Evolutionary conservation across 1,139 yeast genomes (phyloP).

Genomic region (Yamadazyma jaroonii): DNA sequence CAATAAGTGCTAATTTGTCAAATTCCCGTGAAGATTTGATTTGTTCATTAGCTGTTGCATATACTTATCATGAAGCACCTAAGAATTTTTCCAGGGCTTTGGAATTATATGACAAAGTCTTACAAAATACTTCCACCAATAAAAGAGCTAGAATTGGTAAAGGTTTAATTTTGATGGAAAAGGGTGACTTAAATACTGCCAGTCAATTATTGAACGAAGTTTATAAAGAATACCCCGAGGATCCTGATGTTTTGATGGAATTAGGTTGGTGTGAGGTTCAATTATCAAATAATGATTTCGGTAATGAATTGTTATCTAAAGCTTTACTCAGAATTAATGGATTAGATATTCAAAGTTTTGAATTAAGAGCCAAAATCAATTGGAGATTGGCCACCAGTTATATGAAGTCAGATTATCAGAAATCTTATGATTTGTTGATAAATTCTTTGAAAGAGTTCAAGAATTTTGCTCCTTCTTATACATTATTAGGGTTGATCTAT

Average conservation of each 20-base stretch:
- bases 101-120: conserved; percentile 63
- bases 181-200: conserved; percentile 57
- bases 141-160: conserved; percentile 74
- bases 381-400: conserved; percentile 75
- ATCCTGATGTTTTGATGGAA: conserved; percentile 64
- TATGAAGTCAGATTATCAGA: conserved; percentile 28
- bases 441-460: conserved; percentile 62
- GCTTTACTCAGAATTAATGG: conserved; percentile 49
- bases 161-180: conserved; percentile 72
- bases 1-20: conserved; percentile 45
- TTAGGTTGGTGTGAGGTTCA: conserved; percentile 76
- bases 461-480: conserved; percentile 71
- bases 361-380: conserved; percentile 54
- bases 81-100: conserved; percentile 77
- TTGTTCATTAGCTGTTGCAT: conserved; percentile 68
- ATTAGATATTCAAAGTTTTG: conserved; percentile 49
- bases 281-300: conserved; percentile 48
- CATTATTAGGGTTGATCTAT: conserved; percentile 75
- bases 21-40: conserved; percentile 60
- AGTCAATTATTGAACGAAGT: conserved; percentile 50
- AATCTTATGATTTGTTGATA: conserved; percentile 53
- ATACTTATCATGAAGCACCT: conserved; percentile 87
- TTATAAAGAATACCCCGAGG: conserved; percentile 45
- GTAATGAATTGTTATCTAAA: conserved; percentile 48
- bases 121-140: conserved; percentile 42